Conservation (phyloP, 1,284 basidiomycete species). For the Vanrija sp. region DNA sequence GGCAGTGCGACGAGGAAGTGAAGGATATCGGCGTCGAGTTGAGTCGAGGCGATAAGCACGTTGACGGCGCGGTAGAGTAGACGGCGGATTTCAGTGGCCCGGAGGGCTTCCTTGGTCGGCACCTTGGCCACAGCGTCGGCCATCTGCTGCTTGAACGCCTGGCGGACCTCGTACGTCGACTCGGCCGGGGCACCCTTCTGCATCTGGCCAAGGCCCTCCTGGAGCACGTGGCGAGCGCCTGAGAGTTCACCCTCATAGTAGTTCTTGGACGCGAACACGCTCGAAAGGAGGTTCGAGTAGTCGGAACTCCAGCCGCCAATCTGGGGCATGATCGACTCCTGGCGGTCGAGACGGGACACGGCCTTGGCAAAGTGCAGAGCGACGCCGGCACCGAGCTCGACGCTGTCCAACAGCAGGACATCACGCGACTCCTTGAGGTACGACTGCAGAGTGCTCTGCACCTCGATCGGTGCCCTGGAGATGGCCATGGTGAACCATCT, state of each 20-base stretch:
- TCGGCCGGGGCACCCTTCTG: conserved; percentile 60
- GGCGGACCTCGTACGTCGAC: conserved; percentile 59
- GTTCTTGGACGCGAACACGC: conserved; percentile 77
- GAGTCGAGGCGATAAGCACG: conserved; percentile 63
- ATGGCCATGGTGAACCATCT: conserved; percentile 82
- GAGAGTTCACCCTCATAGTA: conserved; percentile 82
- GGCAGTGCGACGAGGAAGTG: conserved; percentile 85
- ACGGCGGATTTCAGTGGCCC: conserved; percentile 74
- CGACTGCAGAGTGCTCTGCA: conserved; percentile 86
- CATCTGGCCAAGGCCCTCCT: conserved; percentile 54
- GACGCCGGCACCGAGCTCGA: conserved; percentile 83
- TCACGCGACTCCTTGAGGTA: conserved; percentile 73
- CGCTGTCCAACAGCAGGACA: conserved; percentile 61
- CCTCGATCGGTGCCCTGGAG: conserved; percentile 81
- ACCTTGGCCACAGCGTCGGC: conserved; percentile 64
- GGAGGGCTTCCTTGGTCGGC: conserved; percentile 64
- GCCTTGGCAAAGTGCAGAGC: conserved; percentile 78
- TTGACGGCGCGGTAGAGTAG: conserved; percentile 85
- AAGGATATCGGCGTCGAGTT: conserved; percentile 82
- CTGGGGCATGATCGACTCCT: conserved; percentile 54
- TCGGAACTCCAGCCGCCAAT: conserved; percentile 57
- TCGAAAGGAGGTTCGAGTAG: conserved; percentile 68
- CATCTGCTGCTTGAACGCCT: conserved; percentile 67
- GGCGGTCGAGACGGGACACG: conserved; percentile 72
- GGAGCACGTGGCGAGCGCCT: conserved; percentile 65